phyloP scores from a whole-genome alignment of 257 asterid species.

The Petunia secreta region DNA sequence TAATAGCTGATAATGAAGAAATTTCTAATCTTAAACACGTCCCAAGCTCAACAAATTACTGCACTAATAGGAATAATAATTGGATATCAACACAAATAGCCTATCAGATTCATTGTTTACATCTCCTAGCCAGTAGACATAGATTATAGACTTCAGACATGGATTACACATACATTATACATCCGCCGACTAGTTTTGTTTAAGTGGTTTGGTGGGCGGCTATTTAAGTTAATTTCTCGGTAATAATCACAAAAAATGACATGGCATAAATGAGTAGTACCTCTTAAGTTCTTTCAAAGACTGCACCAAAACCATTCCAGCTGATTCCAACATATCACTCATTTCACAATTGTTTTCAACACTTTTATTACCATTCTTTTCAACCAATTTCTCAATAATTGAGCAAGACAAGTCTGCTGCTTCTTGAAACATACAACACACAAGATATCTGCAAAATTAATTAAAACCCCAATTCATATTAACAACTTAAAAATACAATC shows the following conservation, averaged over 20 bases:
- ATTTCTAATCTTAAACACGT: neutral
- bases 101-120: no score
- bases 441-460: slow-evolving; percentile 59
- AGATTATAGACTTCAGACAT: no score
- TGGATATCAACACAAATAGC: neutral
- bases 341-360: slow-evolving; percentile 42
- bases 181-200: no score
- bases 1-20: neutral
- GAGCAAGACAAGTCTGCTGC: slow-evolving; percentile 62
- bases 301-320: slow-evolving; percentile 90
- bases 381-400: slow-evolving; percentile 49
- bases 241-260: neutral
- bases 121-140: no score
- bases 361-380: slow-evolving; percentile 26
- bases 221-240: neutral
- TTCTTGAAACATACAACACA: slow-evolving; percentile 74
- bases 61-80: neutral
- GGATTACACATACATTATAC: no score
- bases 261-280: slow-evolving; percentile 36
- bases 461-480: neutral
- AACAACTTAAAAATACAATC: neutral
- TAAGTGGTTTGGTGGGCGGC: no score
- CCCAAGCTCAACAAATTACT: neutral
- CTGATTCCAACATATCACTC: slow-evolving; percentile 73
- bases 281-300: slow-evolving; percentile 66